These are phyloP conservation scores for Albugo laibachii DNA, from an alignment of 352 stramenopile species.

Conservation along the genomic window DNA sequence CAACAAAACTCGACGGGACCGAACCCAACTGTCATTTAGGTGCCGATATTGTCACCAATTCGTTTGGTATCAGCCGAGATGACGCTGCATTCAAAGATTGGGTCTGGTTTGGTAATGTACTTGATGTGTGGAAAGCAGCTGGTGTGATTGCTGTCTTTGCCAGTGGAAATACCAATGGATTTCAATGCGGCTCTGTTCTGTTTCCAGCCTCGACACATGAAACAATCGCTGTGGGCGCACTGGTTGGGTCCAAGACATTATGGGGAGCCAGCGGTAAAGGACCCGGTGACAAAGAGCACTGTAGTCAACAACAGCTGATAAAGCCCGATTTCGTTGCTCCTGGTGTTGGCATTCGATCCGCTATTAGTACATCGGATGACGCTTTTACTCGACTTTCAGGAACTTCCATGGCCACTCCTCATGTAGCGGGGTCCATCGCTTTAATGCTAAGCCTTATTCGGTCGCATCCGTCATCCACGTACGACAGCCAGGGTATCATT, in stretches of 20 bases:
- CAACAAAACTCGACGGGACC: constrained; percentile 26
- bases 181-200: constrained; percentile 44
- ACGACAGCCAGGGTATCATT: not conserved
- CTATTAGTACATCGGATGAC: constrained; percentile 28
- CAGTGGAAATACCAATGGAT: constrained; percentile 49
- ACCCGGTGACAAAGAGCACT: constrained; percentile 11
- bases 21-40: constrained; percentile 26
- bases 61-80: constrained; percentile 29
- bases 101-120: constrained; percentile 31
- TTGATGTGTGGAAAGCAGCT: constrained; percentile 27
- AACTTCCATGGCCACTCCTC: constrained; percentile 59
- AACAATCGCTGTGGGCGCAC: constrained; percentile 31
- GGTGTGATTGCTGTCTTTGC: constrained; percentile 39
- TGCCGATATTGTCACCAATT: constrained; percentile 42
- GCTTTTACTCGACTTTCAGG: constrained; percentile 42
- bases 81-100: constrained; percentile 17
- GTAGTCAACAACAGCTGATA: constrained; percentile 14
- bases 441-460: constrained; percentile 23
- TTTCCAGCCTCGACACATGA: constrained; percentile 34
- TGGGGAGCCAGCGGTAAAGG: constrained; percentile 57
- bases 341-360: constrained; percentile 40
- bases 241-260: constrained; percentile 32
- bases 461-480: not conserved
- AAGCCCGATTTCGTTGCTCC: constrained; percentile 61
- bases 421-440: constrained; percentile 34